Evolutionary conservation across 306 rosid species (phyloP).

Genomic region (Citrullus colocynthis): DNA sequence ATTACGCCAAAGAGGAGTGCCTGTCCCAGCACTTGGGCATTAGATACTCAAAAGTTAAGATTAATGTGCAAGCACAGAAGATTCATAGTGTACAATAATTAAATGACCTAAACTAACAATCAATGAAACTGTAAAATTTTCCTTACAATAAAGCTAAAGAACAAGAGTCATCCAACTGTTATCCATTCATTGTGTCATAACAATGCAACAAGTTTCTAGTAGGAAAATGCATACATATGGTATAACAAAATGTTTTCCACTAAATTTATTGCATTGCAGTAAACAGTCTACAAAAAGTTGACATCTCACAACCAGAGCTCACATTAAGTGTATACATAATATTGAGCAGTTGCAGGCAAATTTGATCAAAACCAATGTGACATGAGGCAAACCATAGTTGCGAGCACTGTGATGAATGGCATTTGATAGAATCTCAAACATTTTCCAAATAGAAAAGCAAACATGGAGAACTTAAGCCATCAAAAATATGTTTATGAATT

Average conservation of each 20-base stretch:
- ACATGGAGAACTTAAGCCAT: neutral
- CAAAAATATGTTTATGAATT: neutral
- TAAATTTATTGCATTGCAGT: neutral
- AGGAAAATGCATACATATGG: neutral
- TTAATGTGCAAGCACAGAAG: neutral
- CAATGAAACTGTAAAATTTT: neutral
- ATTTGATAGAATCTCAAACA: neutral
- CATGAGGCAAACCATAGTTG: neutral
- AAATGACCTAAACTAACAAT: neutral
- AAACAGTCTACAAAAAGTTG: neutral
- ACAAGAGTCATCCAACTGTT: neutral
- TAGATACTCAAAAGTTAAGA: slow-evolving; percentile 5
- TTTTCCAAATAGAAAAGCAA: neutral
- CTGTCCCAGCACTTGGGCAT: slow-evolving; percentile 27
- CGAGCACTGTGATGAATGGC: neutral
- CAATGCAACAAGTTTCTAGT: neutral
- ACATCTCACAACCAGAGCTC: neutral
- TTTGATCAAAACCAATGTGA: neutral
- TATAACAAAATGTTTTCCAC: neutral
- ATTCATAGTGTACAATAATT: neutral
- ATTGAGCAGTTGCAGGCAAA: neutral
- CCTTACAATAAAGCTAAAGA: neutral
- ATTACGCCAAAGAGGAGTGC: slow-evolving; percentile 99
- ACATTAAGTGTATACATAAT: neutral
- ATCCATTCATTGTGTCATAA: neutral